Conservation (phyloP, 2,329 filamentous ascomycete genomes). For the Diaporthe longicolla region DNA sequence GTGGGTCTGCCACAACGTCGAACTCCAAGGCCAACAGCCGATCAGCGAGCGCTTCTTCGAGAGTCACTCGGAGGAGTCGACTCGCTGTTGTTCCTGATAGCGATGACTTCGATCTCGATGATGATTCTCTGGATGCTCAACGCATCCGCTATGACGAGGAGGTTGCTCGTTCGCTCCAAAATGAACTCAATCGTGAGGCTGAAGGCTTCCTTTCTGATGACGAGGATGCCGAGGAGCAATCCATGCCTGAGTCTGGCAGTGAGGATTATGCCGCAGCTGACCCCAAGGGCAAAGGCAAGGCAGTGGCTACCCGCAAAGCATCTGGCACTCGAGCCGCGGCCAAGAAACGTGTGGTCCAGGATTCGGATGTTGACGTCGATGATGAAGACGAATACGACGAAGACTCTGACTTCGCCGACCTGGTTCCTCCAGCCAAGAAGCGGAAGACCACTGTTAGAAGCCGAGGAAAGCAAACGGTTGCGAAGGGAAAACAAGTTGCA, state of each 20-base stretch:
- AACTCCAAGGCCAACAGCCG: conserved; percentile 53
- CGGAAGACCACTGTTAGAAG: conserved; percentile 34
- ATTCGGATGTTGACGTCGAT: conserved; percentile 45
- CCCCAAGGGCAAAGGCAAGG: conserved; percentile 42
- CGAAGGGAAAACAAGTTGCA: conserved; percentile 26
- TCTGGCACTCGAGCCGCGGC: conserved; percentile 19
- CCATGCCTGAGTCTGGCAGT: conserved; percentile 21
- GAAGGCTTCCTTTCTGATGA: conserved; percentile 43
- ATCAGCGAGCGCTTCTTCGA: conserved; percentile 54
- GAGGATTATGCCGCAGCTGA: conserved; percentile 34
- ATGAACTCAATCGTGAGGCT: conserved; percentile 52
- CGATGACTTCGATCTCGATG: conserved; percentile 58
- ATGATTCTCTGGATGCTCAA: conserved; percentile 59
- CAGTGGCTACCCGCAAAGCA: conserved; percentile 10
- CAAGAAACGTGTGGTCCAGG: conserved; percentile 15
- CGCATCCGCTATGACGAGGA: conserved; percentile 68
- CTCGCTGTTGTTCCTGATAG: conserved; percentile 61
- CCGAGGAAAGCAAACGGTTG: conserved; percentile 16
- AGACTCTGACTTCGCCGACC: conserved; percentile 34
- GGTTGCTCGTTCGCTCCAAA: conserved; percentile 70
- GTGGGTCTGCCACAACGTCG: conserved; percentile 57
- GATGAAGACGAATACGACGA: conserved; percentile 47
- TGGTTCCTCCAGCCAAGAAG: conserved; percentile 38
- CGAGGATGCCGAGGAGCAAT: conserved; percentile 43
- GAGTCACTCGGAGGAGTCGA: conserved; percentile 58